A percentile compares a stretch with the other conserved stretches of the same genome.
phyloP scores from a whole-genome alignment of 2,329 filamentous ascomycete species.

The Albifimbria verrucaria region DNA sequence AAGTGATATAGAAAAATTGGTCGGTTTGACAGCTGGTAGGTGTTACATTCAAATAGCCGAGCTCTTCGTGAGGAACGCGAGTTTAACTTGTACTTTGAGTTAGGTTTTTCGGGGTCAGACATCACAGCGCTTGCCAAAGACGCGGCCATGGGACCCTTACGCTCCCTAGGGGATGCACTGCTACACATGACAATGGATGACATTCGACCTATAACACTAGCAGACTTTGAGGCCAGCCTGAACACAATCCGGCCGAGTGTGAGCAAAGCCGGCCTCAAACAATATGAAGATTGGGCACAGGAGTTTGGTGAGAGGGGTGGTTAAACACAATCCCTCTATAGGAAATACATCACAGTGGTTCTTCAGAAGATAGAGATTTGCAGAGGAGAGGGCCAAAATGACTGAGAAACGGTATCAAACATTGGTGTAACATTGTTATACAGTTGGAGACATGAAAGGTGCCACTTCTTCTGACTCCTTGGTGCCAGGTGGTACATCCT shows the following conservation, averaged over 20 bases:
- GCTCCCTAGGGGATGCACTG: slow-evolving; percentile 84
- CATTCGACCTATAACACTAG: slow-evolving; percentile 79
- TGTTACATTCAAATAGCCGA: background rate
- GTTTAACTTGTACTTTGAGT: background rate
- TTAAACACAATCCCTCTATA: no score
- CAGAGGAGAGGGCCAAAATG: no score
- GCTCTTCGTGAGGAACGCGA: background rate
- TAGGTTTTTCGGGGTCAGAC: slow-evolving; percentile 96
- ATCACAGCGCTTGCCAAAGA: slow-evolving; percentile 97
- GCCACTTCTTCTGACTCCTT: no score
- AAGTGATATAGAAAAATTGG: slow-evolving; percentile 68
- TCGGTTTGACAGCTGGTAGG: slow-evolving; percentile 80
- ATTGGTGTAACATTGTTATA: no score
- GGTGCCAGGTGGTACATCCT: no score
- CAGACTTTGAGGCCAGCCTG: slow-evolving; percentile 83
- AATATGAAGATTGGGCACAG: slow-evolving; percentile 91
- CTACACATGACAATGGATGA: slow-evolving; percentile 92
- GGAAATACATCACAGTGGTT: no score
- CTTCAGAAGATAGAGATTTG: no score
- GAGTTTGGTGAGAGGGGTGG: slow-evolving; percentile 92
- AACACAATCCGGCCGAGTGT: slow-evolving; percentile 86
- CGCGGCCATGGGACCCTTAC: slow-evolving; percentile 92
- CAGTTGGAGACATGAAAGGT: no score
- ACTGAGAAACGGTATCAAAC: no score
- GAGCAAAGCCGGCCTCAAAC: slow-evolving; percentile 75